Base-by-base conservation (phyloP, 2,329 filamentous ascomycete genomes). In the Diplodia intermedia region DNA sequence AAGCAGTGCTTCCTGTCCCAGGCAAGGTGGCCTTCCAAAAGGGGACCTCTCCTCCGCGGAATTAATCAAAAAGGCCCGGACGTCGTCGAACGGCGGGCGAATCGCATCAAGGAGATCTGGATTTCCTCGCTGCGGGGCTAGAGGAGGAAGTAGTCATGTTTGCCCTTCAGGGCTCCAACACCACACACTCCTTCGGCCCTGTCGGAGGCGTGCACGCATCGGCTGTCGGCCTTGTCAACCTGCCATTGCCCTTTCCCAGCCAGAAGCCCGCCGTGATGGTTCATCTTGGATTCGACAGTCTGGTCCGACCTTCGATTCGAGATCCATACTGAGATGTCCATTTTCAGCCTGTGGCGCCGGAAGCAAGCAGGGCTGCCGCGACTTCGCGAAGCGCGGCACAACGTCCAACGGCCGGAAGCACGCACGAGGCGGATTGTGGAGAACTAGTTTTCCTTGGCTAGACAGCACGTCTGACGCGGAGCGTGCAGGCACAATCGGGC, bases 1-100 rank as follows among this genome's bases (percentile, higher is more conserved):
- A 49, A 61, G 57, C 57, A 50, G 40, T 33, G n/a, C 26, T 49
- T 49, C 40, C 26, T 50, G 26, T 40, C 57, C 57, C 57, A 50
- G 57, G 40, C 57, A 49, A 29, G 33, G 31, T 29, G 26, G n/a
- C 57, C 40, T 49, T 33, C 57, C 57, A 15, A 9, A 61, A 61
- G 14, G 9, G 57, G 57, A 20, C 23, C 26, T 33, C 57, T 61
- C 15, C 57, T 61, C 57, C 57, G 57, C 57, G 57, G 57, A 61
- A 61, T 61, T 61, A 61, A 61, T 61, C 57, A 61, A 61, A 61
- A 43, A 18, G 26, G 26, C 29, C 40, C 40, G 23, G 23, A 12
- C 20, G 57, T 61, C 40, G 36, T 33, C 50, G 40, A 61, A 33
- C 18, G 18, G 9, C 57, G 29, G 18, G 12, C 57, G 57, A 50